Conservation (phyloP, 495 filamentous ascomycete species). For the Darksidea phi region DNA sequence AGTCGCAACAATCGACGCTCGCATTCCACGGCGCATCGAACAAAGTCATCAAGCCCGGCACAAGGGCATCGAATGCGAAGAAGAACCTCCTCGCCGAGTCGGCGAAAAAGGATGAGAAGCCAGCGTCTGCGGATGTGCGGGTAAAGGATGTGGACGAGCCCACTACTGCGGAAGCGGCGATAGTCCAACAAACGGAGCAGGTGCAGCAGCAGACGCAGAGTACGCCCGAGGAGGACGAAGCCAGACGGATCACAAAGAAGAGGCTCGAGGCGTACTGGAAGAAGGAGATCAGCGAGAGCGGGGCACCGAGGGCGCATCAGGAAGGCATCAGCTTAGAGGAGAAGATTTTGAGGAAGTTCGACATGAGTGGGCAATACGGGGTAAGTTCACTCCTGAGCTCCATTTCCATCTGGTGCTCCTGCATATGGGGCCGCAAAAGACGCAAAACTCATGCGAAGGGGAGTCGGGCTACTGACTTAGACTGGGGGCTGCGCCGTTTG, state of each 20-base stretch:
- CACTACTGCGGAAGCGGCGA: constrained; percentile 52
- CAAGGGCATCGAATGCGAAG: constrained; percentile 43
- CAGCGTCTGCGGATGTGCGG: constrained; percentile 39
- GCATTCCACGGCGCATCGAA: constrained; percentile 65
- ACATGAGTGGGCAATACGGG: constrained; percentile 83
- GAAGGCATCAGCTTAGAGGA: constrained; percentile 67
- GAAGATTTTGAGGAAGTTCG: constrained; percentile 85
- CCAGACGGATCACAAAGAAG: constrained; percentile 58
- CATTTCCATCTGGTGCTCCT: not conserved
- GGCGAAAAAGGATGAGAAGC: constrained; percentile 50
- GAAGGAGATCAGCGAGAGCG: constrained; percentile 59
- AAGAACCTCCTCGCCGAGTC: constrained; percentile 32
- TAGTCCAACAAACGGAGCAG: constrained; percentile 41
- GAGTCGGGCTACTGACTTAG: no score
- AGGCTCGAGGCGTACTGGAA: constrained; percentile 74
- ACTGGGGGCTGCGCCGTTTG: no score
- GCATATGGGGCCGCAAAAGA: no score
- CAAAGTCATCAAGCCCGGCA: constrained; percentile 70
- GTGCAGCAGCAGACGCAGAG: constrained; percentile 42
- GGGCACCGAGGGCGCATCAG: constrained; percentile 68
- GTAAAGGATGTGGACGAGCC: constrained; percentile 43
- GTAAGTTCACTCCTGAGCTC: constrained; percentile 51
- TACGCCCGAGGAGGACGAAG: constrained; percentile 55
- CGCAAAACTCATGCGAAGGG: no score
- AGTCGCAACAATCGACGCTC: constrained; percentile 64